Conservation (phyloP, 805 yeast genomes). For the Metschnikowia lochheadii region DNA sequence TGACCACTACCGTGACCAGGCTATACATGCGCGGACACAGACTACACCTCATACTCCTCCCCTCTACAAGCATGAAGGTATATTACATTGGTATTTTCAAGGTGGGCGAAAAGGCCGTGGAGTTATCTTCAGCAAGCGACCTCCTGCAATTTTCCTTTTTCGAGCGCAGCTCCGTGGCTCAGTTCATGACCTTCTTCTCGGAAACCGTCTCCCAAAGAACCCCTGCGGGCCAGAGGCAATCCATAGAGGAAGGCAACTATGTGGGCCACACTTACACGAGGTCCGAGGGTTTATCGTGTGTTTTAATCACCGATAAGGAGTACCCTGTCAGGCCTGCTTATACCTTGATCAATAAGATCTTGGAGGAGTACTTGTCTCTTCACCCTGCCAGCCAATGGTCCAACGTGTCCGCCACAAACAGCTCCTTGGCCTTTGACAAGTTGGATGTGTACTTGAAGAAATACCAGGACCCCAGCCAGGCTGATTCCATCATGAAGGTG, state of each 20-base stretch:
- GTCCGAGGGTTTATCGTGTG: conserved; percentile 87
- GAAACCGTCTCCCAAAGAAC: conserved; percentile 90
- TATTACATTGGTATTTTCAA: conserved; percentile 86
- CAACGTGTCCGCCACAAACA: conserved; percentile 40
- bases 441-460: conserved; percentile 68
- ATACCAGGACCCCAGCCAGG: conserved; percentile 96
- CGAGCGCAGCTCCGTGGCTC: conserved; percentile 76
- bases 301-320: conserved; percentile 87
- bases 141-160: conserved; percentile 84
- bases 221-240: conserved; percentile 83
- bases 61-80: conserved; percentile 60
- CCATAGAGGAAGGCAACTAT: conserved; percentile 87
- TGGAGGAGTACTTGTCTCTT: conserved; percentile 83
- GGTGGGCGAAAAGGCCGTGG: conserved; percentile 63
- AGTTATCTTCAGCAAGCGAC: conserved; percentile 76
- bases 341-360: conserved; percentile 81
- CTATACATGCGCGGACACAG: background rate
- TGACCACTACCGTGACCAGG: background rate
- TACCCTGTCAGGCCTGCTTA: conserved; percentile 97
- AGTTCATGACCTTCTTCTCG: conserved; percentile 92
- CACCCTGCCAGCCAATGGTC: conserved; percentile 75
- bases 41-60: background rate
- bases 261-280: conserved; percentile 90
- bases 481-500: conserved; percentile 94
- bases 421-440: conserved; percentile 50